Percentiles rank a stretch among this genome's conserved stretches.
Evolutionary conservation across 2,329 filamentous ascomycete species (phyloP).

Genomic region (Xylariaceae sp.): DNA sequence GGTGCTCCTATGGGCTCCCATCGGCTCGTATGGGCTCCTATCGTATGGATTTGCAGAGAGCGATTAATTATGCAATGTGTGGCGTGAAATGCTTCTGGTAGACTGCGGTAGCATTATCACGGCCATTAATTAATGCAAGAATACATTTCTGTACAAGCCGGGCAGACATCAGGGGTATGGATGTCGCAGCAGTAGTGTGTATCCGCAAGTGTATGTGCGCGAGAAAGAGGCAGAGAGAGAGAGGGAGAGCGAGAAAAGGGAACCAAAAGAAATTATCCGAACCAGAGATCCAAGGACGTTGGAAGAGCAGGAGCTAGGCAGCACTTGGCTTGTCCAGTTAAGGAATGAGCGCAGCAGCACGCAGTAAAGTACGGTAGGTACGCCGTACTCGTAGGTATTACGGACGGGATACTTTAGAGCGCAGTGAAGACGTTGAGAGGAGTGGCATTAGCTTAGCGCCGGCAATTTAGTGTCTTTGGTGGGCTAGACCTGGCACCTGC

Average conservation of each 20-base stretch:
- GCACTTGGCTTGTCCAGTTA: not conserved
- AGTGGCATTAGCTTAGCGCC: slow-evolving; percentile 13
- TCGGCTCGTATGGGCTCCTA: too few relatives aligned
- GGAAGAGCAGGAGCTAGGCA: not conserved
- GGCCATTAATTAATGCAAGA: slow-evolving; percentile 1
- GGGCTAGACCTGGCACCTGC: slow-evolving; percentile 4
- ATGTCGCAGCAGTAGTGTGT: not conserved
- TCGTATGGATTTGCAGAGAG: not conserved
- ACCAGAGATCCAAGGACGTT: slow-evolving; percentile 7
- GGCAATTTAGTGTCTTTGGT: slow-evolving; percentile 11
- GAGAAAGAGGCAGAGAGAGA: not conserved
- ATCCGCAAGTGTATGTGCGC: not conserved
- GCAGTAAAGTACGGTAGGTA: too few relatives aligned
- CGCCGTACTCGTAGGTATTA: too few relatives aligned
- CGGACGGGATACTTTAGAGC: not conserved
- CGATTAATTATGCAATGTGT: not conserved
- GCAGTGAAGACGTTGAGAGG: not conserved
- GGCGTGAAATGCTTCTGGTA: not conserved
- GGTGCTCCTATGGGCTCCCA: not conserved
- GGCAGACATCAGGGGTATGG: not conserved
- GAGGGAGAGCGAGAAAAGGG: not conserved
- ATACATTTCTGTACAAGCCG: not conserved
- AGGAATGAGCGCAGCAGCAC: too few relatives aligned
- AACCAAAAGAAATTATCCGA: slow-evolving; percentile 8
- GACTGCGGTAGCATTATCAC: not conserved